Conservation (phyloP, 164 flowering plant species). For the Taxillus chinensis region DNA sequence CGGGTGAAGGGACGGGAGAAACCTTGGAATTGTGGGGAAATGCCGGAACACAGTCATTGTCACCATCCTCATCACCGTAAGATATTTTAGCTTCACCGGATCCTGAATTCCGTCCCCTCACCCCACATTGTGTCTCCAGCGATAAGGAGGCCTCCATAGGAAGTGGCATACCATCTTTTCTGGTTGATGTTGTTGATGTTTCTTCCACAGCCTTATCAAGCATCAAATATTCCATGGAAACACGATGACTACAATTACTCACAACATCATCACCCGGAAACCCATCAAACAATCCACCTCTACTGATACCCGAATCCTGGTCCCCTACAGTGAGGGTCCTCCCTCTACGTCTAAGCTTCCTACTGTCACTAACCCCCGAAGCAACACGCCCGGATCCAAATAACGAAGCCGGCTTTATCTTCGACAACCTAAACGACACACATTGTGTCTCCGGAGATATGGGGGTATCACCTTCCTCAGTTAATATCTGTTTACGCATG, state of each 20-base stretch:
- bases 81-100: no score
- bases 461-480: conserved; percentile 22
- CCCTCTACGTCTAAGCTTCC: conserved; percentile 82
- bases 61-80: background rate
- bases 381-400: conserved; percentile 65
- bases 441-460: conserved; percentile 72
- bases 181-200: no score
- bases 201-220: no score
- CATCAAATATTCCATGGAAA: no score
- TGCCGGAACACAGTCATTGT: conserved; percentile 7
- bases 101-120: no score
- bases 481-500: conserved; percentile 9
- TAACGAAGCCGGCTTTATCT: conserved; percentile 25
- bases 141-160: no score
- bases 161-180: no score
- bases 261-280: no score
- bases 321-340: conserved; percentile 51
- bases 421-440: conserved; percentile 21
- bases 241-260: no score
- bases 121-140: no score
- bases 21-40: conserved; percentile 8
- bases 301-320: conserved; percentile 13
- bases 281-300: no score
- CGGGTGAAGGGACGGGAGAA: conserved; percentile 34
- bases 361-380: conserved; percentile 62